Conservation (phyloP, 495 filamentous ascomycete species). For the Penicillium arizonense region DNA sequence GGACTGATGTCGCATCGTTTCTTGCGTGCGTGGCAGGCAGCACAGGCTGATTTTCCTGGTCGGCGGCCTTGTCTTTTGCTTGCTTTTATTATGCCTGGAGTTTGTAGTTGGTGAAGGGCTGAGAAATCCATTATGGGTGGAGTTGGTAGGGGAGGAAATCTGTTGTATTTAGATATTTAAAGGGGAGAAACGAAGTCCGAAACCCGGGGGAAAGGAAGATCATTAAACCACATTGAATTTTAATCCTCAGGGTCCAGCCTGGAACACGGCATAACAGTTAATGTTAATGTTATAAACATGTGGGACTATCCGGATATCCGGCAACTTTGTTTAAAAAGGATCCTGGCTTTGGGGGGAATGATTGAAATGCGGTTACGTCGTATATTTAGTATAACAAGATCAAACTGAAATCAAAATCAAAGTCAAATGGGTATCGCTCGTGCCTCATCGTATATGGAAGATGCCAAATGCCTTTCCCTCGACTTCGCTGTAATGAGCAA, state of each 20-base stretch:
- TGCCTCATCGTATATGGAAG: not conserved
- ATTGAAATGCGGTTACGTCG: too few relatives aligned
- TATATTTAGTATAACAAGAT: too few relatives aligned
- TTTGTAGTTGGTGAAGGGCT: not conserved
- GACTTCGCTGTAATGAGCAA: not conserved
- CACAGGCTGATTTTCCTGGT: slow-evolving; percentile 4
- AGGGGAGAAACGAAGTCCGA: not conserved
- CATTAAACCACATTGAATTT: too few relatives aligned
- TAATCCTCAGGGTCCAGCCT: too few relatives aligned
- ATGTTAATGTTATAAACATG: too few relatives aligned
- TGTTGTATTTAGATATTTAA: not conserved
- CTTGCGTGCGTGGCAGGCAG: slow-evolving; percentile 15
- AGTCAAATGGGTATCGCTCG: not conserved
- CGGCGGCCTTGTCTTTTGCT: slow-evolving; percentile 3
- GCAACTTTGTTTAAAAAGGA: too few relatives aligned
- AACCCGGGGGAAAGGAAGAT: too few relatives aligned
- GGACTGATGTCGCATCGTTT: slow-evolving; percentile 14
- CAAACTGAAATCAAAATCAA: not conserved
- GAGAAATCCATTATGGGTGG: not conserved
- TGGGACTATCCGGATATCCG: too few relatives aligned
- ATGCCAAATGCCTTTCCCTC: not conserved
- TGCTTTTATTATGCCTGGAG: slow-evolving; percentile 2
- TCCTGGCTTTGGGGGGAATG: too few relatives aligned
- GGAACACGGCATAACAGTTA: too few relatives aligned
- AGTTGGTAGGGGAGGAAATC: not conserved